Conservation (phyloP, 2,329 filamentous ascomycete genomes). For the Capronia epimyces region DNA sequence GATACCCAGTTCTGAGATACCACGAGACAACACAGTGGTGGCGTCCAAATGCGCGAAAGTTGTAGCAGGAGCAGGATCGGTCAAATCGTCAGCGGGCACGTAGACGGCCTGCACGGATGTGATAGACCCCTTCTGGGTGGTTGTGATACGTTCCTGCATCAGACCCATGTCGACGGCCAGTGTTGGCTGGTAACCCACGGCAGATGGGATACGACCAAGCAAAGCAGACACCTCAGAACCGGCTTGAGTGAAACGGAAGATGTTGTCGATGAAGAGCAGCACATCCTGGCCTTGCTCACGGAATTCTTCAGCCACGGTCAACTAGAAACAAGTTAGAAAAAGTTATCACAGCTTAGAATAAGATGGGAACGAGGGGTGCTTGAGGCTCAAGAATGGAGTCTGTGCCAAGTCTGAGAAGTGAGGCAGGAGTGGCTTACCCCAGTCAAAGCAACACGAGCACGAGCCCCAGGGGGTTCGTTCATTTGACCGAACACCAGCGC, state of each 20-base stretch:
- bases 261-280: conserved; percentile 99
- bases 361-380: background rate
- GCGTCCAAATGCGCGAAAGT: conserved; percentile 99
- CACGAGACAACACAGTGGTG: conserved; percentile 99
- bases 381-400: conserved; percentile 7
- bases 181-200: conserved; percentile 99
- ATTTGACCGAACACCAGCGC: conserved; percentile 99
- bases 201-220: conserved; percentile 98
- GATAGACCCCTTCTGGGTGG: conserved; percentile 98
- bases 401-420: conserved; percentile 53
- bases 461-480: conserved; percentile 99
- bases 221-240: conserved; percentile 99
- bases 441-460: conserved; percentile 98
- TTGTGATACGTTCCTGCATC: conserved; percentile 99
- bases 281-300: conserved; percentile 84
- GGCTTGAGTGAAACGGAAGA: conserved; percentile 99
- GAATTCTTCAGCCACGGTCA: conserved; percentile 78
- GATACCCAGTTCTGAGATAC: conserved; percentile 99
- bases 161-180: conserved; percentile 97
- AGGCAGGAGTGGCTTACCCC: conserved; percentile 5
- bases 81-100: conserved; percentile 99
- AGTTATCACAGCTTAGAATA: too few relatives aligned
- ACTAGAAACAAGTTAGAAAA: background rate
- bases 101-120: conserved; percentile 99
- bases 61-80: conserved; percentile 97